Evolutionary conservation across 257 asterid species (phyloP), one percentile per base, ranked within the genome.

Genomic region (Scutellaria baicalensis): DNA sequence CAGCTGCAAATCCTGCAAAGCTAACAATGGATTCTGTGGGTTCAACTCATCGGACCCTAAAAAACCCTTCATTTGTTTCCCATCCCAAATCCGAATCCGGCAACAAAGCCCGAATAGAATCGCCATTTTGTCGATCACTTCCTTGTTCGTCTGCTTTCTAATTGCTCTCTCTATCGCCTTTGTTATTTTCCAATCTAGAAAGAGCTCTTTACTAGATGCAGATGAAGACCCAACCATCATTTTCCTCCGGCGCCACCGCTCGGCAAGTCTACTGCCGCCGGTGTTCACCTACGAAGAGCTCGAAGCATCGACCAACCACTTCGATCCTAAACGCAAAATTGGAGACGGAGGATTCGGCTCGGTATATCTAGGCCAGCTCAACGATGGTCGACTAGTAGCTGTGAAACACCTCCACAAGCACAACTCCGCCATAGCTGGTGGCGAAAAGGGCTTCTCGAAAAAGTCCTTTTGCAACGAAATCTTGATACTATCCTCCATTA

Each of bases 281-380:
- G 91, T 84, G 1, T 93, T 91, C 81, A 77, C 89, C 73, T 93
- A 87, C 74, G 99, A 93, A 44, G 99, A 91, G 79, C 96, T 93
- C 39, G 88, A 78, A 4, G n/a, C 76, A 16, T 86, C 99, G 23
- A 91, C 99, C 9, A 85, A 85, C 45, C 83, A 75, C 14, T 93
- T 93, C 79, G 99, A 91, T 59, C 76, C 70, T 2, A 89, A 86
- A 58, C 86, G 96, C n/a, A 93, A 91, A 63, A 84, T 93, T 48
- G 99, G 99, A 0, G 96, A 91, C 17, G 99, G 99, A 0, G 99
- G 99, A 9, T 93, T 93, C 55, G 99, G 99, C 2, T 87, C 97
- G 0, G 99, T 93, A 27, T 93, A 75, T n/a, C 72, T 93, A 45
- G 96, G 94, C 18, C 93, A 91, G 56, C 95, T 93, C 54, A 66